phyloP scores from a whole-genome alignment of 129 eudicot genomes.

The Helichrysum umbraculigerum region DNA sequence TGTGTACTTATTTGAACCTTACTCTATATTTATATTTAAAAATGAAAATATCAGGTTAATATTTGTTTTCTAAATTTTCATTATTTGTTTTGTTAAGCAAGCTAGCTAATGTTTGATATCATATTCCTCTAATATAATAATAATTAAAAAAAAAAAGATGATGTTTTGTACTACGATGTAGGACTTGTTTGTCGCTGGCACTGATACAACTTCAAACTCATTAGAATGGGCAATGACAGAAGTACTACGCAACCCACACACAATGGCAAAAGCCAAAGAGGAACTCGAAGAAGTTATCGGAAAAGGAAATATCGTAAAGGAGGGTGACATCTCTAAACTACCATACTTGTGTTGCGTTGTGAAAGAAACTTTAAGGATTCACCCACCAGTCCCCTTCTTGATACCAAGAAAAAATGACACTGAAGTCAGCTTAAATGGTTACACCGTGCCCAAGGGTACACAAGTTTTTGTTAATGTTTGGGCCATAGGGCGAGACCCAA shows the following conservation, averaged over 20 bases:
- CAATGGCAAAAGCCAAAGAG: slow-evolving; percentile 7
- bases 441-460: not conserved
- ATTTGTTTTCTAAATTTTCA: no score
- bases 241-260: slow-evolving; percentile 12
- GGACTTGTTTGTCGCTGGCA: slow-evolving; percentile 60
- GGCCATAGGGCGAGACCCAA: not conserved
- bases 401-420: not conserved
- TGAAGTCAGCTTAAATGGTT: not conserved
- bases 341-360: slow-evolving; percentile 29
- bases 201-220: slow-evolving; percentile 47
- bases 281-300: slow-evolving; percentile 35
- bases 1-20: no score
- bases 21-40: no score
- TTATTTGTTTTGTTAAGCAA: no score
- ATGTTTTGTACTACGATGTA: not conserved
- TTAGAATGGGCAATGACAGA: slow-evolving; percentile 53
- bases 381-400: not conserved
- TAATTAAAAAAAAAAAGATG: no score
- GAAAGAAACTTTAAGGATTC: not conserved
- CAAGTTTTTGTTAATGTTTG: not conserved
- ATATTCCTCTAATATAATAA: no score
- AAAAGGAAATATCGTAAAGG: slow-evolving; percentile 21
- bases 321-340: slow-evolving; percentile 30
- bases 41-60: no score
- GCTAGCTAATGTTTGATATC: no score